Evolutionary conservation across 2,329 filamentous ascomycete genomes (phyloP), one percentile per base, ranked within the genome.

Genomic region (Xylariomycetidae sp.): DNA sequence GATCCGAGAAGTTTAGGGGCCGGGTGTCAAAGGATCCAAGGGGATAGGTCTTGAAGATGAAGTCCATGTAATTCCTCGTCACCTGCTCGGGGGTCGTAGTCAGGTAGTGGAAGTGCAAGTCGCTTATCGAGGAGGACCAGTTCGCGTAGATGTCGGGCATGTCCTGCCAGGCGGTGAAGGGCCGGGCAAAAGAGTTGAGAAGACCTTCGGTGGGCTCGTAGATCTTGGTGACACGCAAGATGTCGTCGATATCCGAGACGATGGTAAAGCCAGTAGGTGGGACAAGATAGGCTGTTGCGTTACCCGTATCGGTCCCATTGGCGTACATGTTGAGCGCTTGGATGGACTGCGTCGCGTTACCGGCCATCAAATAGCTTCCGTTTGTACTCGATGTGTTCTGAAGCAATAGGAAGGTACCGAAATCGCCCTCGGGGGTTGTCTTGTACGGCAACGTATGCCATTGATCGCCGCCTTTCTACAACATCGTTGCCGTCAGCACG

Each of bases 71-170:
- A 45, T 79, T 82, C 25, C 83, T 68, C 1, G 84, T 86, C 4
- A 78, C 71, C 55, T 89, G 84, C 59, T 88, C 84, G 0, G 84
- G 84, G 0, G 83, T 86, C 0, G 84, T 89, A 0, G 84, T 89
- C 14, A 89, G 67, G 60, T 89, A 89, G 60, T 88, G 83, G 64
- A 88, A 89, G 55, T 88, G 84, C 41, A 79, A 67, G 49, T 85
- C 71, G 0, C 75, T 71, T 10, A 85, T 65, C 15, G 68, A 74
- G n/a, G 61, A 60, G 2, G 73, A 78, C 82, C 83, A 88, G 50
- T 86, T 85, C 44, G 78, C 74, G 54, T 86, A 89, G 44, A 88
- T 79, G 3, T 78, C 68, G 0, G 83, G 83, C 85, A 89, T 89
- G 58, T 88, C 82, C 67, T 81, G 67, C 84, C 84, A 89, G 0